Conservation (phyloP, 257 asterid species). For the Plectranthus barbatus region DNA sequence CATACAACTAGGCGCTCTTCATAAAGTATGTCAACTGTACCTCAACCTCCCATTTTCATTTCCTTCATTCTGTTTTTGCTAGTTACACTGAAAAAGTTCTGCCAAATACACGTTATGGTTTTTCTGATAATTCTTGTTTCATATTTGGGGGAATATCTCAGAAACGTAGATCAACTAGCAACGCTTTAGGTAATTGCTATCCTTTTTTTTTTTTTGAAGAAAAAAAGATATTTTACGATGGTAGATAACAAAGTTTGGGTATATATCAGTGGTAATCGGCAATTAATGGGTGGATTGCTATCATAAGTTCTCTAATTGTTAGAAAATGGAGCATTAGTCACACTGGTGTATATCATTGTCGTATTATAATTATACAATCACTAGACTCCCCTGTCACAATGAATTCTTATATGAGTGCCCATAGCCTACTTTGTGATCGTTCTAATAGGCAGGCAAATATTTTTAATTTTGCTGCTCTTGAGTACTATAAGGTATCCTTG, state of each 20-base stretch:
- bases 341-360: background rate
- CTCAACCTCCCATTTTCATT: background rate
- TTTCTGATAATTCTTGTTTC: too few relatives aligned
- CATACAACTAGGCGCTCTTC: slow-evolving; percentile 74
- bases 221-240: background rate
- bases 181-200: too few relatives aligned
- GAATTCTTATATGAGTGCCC: background rate
- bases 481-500: background rate
- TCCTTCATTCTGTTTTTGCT: background rate
- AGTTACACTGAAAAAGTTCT: background rate
- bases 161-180: too few relatives aligned
- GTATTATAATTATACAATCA: background rate
- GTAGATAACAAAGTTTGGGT: background rate
- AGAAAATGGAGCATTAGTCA: background rate
- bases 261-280: background rate
- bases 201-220: too few relatives aligned
- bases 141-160: too few relatives aligned
- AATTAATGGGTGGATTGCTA: background rate
- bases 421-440: background rate
- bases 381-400: background rate
- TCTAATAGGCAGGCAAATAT: background rate
- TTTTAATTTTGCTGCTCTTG: background rate
- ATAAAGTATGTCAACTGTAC: slow-evolving; percentile 42
- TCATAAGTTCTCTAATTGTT: background rate
- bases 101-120: background rate